Evolutionary conservation across 176 grass and related monocot species (phyloP), one percentile per base, ranked within the genome.

Genomic region (Aegilops tauschii): DNA sequence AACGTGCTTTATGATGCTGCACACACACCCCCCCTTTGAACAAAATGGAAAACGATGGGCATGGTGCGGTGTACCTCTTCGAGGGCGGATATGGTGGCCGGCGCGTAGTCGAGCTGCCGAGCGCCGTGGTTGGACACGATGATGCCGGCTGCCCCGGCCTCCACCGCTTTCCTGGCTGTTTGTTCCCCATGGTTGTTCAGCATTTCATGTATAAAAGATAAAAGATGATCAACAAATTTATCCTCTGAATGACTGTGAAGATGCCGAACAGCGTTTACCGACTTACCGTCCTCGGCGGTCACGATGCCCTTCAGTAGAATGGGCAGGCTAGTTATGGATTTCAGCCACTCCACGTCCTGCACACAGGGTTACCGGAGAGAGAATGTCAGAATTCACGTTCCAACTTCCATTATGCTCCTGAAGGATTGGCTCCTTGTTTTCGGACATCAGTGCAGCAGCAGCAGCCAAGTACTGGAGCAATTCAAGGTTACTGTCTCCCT

Each of bases 81-180:
- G 18, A 98, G 95, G 21, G 61, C 89, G 18, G 89, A 77, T 86
- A 98, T 95, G 61, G 93, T 98, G 52, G 95, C 77, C 1, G 91
- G 95, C n/a, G 91, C 54, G 76, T 95, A 93, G 71, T 98, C 91
- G 17, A 95, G 89, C 80, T 98, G 95, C 76, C 95, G 80, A 8
- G 77, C 91, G 37, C 95, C 93, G 4, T 98, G 95, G 82, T 98
- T 98, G 73, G 95, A 98, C 82, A 98, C 95, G 21, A 98, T 85
- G 40, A 98, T 88, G 20, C 95, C 93, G 39, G 91, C 70, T 72
- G 34, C 89, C 68, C 91, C 91, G 0, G 49, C 83, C 66, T 98
- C 93, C 68, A 93, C 93, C 2, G 91, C 95, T 64, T 73, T 98
- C 83, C 69, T 87, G 20, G 93, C 95, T 93, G 95, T 54, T 61